phyloP scores from a whole-genome alignment of 192 early-diverging fungal species.

The Gaertneriomyces semiglobifer region DNA sequence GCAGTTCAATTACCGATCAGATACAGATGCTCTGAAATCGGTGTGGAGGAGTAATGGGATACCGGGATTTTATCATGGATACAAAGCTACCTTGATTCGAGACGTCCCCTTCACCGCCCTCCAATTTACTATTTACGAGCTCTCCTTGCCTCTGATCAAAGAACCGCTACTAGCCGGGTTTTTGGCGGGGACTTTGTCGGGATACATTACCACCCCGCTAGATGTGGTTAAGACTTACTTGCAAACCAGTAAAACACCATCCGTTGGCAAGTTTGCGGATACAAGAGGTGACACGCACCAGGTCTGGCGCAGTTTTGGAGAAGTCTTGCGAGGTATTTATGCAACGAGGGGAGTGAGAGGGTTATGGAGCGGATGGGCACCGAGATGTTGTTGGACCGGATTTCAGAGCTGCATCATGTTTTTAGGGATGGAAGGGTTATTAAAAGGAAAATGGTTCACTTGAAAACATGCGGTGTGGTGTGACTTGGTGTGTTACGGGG shows the following conservation, averaged over 20 bases:
- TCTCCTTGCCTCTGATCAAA: no score
- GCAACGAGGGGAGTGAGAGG: conserved; percentile 43
- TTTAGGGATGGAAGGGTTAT: conserved; percentile 29
- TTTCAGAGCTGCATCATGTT: conserved; percentile 69
- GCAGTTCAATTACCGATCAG: conserved; percentile 71
- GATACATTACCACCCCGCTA: conserved; percentile 38
- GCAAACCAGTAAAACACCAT: conserved; percentile 28
- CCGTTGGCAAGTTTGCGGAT: background rate
- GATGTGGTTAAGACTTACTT: conserved; percentile 45
- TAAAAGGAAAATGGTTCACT: background rate
- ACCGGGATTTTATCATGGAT: conserved; percentile 38
- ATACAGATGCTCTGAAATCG: conserved; percentile 57
- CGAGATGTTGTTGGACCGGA: conserved; percentile 79
- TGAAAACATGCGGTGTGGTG: no score
- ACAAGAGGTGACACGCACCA: background rate
- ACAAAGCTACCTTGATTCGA: conserved; percentile 36
- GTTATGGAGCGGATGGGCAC: conserved; percentile 75
- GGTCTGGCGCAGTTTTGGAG: conserved; percentile 30
- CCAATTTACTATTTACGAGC: conserved; percentile 44
- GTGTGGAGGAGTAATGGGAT: conserved; percentile 9
- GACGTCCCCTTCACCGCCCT: conserved; percentile 43
- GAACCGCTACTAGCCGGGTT: conserved; percentile 20
- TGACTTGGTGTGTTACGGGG: no score
- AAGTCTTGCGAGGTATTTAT: conserved; percentile 31
- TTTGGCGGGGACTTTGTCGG: conserved; percentile 32